Evolutionary conservation across 805 yeast species (phyloP), one percentile per base, ranked within the genome.

Genomic region (Suhomyces faveliae): DNA sequence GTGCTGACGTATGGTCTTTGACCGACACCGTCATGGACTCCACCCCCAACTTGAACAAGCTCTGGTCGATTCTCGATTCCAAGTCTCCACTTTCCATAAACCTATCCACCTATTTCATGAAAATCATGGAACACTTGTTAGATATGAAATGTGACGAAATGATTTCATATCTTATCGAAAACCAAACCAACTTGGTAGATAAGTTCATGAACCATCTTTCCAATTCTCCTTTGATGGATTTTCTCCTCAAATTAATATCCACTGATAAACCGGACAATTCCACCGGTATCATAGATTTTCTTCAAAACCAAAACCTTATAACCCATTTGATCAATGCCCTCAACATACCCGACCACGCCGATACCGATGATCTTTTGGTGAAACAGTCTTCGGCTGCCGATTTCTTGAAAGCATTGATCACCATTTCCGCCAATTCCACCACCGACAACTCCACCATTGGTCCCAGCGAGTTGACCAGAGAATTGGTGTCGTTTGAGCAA

Each of bases 1-100:
- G 92, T 35, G 89, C 94, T 3, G 98, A 92, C 61, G 91, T 90
- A 7, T 92, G 97, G 97, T 86, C 95, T 2, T 74, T 94, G 33
- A 87, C 96, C 1, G 96, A 91, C 56, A 84, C 96, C 1, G 84
- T 94, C 47, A 84, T 92, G 84, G 91, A 87, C 55, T 80, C 83
- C 50, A 72, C 79, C 3, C 77, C 74, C 17, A 73, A 88, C 33
- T 68, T 94, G 58, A 79, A 80, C 46, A 80, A 78, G 58, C 68
- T 94, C 41, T 94, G 99, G 99, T 67, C 81, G 17, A 73, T 91
- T 17, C 73, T 94, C 50, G 95, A 88, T 57, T 76, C 77, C 46
- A 78, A 78, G 2, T 75, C 78, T 7, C 88, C 89, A 12, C 71
- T 85, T 48, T 82, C 91, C 27, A 85, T 89, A 55, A 80, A 82